These are phyloP conservation scores for Eimeria falciformis DNA, from an alignment of 169 alveolate genomes.

Conservation along the genomic window DNA sequence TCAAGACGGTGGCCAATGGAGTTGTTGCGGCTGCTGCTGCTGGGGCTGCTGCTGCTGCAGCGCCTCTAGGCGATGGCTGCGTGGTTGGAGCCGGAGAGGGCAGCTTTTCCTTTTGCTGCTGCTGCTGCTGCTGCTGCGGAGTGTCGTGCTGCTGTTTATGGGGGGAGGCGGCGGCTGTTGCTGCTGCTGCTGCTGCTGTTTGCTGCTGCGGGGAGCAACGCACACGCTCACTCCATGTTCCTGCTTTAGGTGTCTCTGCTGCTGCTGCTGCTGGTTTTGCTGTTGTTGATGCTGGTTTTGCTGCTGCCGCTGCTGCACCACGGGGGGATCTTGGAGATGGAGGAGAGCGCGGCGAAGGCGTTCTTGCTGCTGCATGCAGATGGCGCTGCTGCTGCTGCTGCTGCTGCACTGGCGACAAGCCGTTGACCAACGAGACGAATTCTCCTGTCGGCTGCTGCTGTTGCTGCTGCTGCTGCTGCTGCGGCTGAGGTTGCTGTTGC, in stretches of 20 bases:
- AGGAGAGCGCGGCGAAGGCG: not conserved
- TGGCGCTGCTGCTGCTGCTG: not conserved
- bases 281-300: not conserved
- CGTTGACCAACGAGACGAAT: not conserved
- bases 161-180: not conserved
- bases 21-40: conserved; percentile 31
- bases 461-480: conserved; percentile 3
- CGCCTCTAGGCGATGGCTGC: not conserved
- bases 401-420: not conserved
- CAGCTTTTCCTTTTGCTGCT: too few species aligned
- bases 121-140: not conserved
- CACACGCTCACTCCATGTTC: not conserved
- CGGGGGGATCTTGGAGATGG: not conserved
- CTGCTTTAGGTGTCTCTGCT: not conserved
- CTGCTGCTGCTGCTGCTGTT: conserved; percentile 28
- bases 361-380: not conserved
- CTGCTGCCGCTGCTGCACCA: not conserved
- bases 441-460: not conserved
- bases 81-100: not conserved
- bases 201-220: not conserved
- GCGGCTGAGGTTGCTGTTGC: too few species aligned
- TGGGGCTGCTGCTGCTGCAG: conserved; percentile 16
- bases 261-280: not conserved
- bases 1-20: not conserved
- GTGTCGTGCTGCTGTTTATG: not conserved